phyloP scores from a whole-genome alignment of 345 rosid genomes.

The Triadica sebifera region DNA sequence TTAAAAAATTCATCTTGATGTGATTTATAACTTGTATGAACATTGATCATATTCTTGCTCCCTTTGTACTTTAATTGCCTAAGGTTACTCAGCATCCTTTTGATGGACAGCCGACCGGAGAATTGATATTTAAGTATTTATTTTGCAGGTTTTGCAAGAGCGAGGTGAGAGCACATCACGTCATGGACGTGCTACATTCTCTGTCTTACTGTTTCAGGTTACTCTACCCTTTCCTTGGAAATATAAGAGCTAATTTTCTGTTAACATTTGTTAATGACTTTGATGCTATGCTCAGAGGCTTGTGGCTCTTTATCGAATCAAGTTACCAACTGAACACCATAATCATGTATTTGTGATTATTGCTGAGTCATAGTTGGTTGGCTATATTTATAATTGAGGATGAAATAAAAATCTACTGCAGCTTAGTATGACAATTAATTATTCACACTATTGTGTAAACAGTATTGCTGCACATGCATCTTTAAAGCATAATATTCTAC shows the following conservation, averaged over 20 bases:
- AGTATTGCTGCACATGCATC: not conserved
- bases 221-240: conserved; percentile 11
- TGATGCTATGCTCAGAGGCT: conserved; percentile 16
- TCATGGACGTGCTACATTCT: conserved; percentile 99
- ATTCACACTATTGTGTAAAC: conserved; percentile 4
- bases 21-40: not conserved
- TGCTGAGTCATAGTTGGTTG: not conserved
- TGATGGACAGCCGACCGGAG: conserved; percentile 8
- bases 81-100: conserved; percentile 5
- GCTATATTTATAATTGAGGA: conserved; percentile 10
- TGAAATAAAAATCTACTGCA: conserved; percentile 10
- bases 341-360: conserved; percentile 10
- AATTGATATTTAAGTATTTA: conserved; percentile 16
- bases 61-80: not conserved
- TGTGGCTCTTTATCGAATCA: conserved; percentile 21
- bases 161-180: conserved; percentile 99
- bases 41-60: not conserved
- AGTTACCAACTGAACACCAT: not conserved
- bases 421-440: conserved; percentile 20
- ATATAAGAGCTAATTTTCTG: not conserved
- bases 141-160: conserved; percentile 90
- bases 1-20: conserved; percentile 2
- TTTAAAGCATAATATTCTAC: not conserved
- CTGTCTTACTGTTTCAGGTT: conserved; percentile 97
- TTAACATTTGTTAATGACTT: conserved; percentile 5